phyloP scores from a whole-genome alignment of 225 moss, liverwort and hornwort species.

The Polytrichum commune region DNA sequence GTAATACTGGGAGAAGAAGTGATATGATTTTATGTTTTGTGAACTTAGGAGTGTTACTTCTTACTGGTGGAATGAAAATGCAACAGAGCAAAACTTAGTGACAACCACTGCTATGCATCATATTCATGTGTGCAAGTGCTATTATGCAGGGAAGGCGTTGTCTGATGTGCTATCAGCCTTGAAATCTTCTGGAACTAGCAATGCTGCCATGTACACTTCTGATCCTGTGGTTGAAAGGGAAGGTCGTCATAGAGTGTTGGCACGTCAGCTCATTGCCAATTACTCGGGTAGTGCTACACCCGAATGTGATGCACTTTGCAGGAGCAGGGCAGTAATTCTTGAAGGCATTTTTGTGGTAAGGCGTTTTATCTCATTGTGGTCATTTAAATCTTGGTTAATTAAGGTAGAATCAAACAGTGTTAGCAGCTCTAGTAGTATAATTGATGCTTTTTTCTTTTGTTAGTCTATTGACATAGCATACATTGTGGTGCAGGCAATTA shows the following conservation, averaged over 20 bases:
- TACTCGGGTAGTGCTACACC: slow-evolving; percentile 21
- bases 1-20: too few species aligned
- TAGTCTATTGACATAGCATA: too few species aligned
- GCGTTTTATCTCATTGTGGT: background rate
- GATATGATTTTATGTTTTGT: too few species aligned
- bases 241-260: slow-evolving; percentile 21
- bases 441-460: background rate
- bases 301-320: slow-evolving; percentile 51
- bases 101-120: background rate
- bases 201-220: slow-evolving; percentile 36
- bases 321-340: slow-evolving; percentile 54
- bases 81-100: background rate
- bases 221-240: slow-evolving; percentile 23
- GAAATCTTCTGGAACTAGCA: slow-evolving; percentile 36
- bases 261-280: slow-evolving; percentile 33
- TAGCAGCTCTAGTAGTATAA: background rate
- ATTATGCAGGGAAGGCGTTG: slow-evolving; percentile 31
- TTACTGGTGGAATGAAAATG: background rate
- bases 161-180: slow-evolving; percentile 36
- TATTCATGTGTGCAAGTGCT: background rate
- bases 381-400: background rate
- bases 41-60: too few species aligned
- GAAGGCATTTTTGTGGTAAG: slow-evolving; percentile 63
- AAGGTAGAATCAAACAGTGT: background rate
- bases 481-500: slow-evolving; percentile 43